Evolutionary conservation across 108 stramenopile species (phyloP).

Genomic region (Fragilariopsis cylindrus): DNA sequence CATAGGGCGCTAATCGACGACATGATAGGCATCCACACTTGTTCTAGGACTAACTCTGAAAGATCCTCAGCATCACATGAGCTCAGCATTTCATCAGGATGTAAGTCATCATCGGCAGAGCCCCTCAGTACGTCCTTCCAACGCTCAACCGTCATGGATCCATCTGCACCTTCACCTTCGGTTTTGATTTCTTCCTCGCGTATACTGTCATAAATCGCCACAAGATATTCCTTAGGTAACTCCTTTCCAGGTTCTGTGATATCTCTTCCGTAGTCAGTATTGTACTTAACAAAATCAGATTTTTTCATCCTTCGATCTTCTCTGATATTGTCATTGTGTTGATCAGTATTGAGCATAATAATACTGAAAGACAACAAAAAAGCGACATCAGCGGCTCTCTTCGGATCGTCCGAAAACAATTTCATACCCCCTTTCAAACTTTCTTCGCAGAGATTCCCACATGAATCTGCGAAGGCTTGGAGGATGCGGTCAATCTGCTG

Average conservation of each 20-base stretch:
- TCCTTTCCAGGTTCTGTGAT: constrained; percentile 84
- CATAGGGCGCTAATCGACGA: constrained; percentile 84
- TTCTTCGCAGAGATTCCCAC: constrained; percentile 81
- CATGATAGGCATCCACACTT: constrained; percentile 76
- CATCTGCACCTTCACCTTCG: constrained; percentile 88
- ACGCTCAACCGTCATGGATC: constrained; percentile 85
- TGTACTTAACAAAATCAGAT: constrained; percentile 89
- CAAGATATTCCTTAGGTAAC: constrained; percentile 85
- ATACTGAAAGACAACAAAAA: constrained; percentile 94
- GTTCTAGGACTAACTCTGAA: constrained; percentile 81
- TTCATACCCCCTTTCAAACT: constrained; percentile 51
- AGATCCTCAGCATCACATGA: constrained; percentile 55
- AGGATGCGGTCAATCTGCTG: constrained; percentile 91
- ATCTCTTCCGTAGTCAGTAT: constrained; percentile 90
- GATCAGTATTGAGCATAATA: constrained; percentile 98
- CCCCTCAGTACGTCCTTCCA: constrained; percentile 87
- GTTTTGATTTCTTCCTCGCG: constrained; percentile 87
- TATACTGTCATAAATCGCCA: constrained; percentile 86
- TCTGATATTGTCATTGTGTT: constrained; percentile 95
- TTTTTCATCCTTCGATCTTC: constrained; percentile 93
- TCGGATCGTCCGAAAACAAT: constrained; percentile 77
- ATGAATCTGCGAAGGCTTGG: constrained; percentile 88
- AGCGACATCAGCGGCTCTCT: constrained; percentile 88
- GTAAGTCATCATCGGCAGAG: constrained; percentile 31
- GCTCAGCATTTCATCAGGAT: constrained; percentile 30